Evolutionary conservation across 2,329 filamentous ascomycete genomes (phyloP).

Genomic region (Fusarium guadeloupense): DNA sequence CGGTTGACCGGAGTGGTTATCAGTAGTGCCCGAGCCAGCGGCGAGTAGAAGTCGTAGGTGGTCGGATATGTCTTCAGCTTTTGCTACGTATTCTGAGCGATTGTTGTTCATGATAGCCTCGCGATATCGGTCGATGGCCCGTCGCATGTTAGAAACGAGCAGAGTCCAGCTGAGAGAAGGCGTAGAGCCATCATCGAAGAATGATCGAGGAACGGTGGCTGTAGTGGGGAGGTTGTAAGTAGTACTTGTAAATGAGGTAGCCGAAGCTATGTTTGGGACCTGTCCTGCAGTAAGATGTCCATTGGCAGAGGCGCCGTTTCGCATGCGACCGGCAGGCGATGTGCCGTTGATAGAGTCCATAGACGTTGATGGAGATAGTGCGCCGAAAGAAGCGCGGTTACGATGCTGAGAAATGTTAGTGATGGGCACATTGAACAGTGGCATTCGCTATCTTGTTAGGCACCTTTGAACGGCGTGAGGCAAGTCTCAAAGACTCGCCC

Average conservation of each 20-base stretch:
- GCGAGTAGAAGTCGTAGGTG: conserved; percentile 93
- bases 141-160: conserved; percentile 91
- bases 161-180: conserved; percentile 87
- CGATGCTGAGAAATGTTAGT: conserved; percentile 57
- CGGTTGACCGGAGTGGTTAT: conserved; percentile 97
- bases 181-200: conserved; percentile 88
- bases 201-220: conserved; percentile 76
- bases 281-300: conserved; percentile 49
- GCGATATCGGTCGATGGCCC: conserved; percentile 87
- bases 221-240: conserved; percentile 67
- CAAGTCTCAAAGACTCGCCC: conserved; percentile 74
- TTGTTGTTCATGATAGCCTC: conserved; percentile 86
- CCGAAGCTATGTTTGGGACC: conserved; percentile 64
- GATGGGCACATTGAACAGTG: background rate
- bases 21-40: conserved; percentile 94
- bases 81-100: conserved; percentile 88
- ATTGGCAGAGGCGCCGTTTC: conserved; percentile 65
- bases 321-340: conserved; percentile 66
- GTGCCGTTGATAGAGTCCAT: conserved; percentile 87
- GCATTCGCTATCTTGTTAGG: conserved; percentile 42
- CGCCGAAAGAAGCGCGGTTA: conserved; percentile 74
- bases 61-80: conserved; percentile 98
- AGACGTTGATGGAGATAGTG: conserved; percentile 85
- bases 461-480: conserved; percentile 75
- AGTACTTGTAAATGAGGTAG: conserved; percentile 69